These are phyloP conservation scores for Starmera amethionina DNA, from an alignment of 805 yeast species.

Conservation along the genomic window DNA sequence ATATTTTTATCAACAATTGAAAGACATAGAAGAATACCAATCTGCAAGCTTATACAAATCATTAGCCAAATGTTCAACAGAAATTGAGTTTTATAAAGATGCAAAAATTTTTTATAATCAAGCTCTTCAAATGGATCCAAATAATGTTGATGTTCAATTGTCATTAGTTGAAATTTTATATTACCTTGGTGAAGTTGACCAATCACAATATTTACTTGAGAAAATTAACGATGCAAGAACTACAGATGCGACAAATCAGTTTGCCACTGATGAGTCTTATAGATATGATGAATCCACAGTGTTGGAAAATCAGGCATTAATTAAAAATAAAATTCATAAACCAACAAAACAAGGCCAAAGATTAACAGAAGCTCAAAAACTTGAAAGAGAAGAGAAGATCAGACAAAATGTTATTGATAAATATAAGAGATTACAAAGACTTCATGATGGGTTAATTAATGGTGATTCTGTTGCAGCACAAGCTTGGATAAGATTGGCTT, in stretches of 20 bases:
- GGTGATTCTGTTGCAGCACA: slow-evolving; percentile 53
- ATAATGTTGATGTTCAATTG: slow-evolving; percentile 62
- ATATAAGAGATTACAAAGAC: slow-evolving; percentile 42
- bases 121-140: slow-evolving; percentile 46
- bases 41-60: slow-evolving; percentile 38
- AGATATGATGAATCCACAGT: background rate
- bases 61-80: slow-evolving; percentile 70
- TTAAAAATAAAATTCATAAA: slow-evolving; percentile 10
- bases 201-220: slow-evolving; percentile 42
- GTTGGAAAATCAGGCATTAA: slow-evolving; percentile 11
- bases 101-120: slow-evolving; percentile 53
- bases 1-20: slow-evolving; percentile 48
- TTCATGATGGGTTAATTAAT: slow-evolving; percentile 35
- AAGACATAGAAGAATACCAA: slow-evolving; percentile 41
- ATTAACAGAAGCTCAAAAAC: slow-evolving; percentile 34
- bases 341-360: slow-evolving; percentile 22
- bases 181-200: slow-evolving; percentile 48
- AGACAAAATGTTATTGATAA: slow-evolving; percentile 47
- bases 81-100: slow-evolving; percentile 54
- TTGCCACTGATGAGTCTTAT: background rate
- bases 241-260: slow-evolving; percentile 8
- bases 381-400: slow-evolving; percentile 48
- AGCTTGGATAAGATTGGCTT: slow-evolving; percentile 78
- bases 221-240: slow-evolving; percentile 40
- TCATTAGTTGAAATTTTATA: slow-evolving; percentile 77